A percentile compares a stretch with the other conserved stretches of the same genome.
Conservation (phyloP, 1,139 yeast genomes). For the Kodamaea derodonti region DNA sequence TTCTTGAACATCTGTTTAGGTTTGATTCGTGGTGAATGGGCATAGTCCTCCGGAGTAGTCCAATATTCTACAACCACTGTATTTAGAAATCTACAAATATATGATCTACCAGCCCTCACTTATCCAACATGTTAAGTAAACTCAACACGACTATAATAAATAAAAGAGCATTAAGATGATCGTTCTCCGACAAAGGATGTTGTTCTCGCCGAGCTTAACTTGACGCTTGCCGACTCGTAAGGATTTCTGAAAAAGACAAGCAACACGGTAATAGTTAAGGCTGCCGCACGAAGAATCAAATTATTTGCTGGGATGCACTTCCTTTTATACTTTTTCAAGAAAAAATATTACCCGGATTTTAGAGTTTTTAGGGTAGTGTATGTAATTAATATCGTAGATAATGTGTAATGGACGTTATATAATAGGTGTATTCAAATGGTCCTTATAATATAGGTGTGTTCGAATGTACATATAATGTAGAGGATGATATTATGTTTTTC, state of each 20-base stretch:
- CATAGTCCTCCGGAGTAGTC: no score
- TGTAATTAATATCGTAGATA: no score
- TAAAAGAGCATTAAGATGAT: constrained; percentile 51
- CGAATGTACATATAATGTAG: no score
- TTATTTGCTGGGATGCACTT: background rate
- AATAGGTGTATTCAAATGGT: no score
- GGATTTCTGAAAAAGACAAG: constrained; percentile 49
- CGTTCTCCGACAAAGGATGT: constrained; percentile 35
- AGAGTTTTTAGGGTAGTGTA: background rate
- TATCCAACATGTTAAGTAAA: constrained; percentile 10
- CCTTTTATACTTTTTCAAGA: background rate
- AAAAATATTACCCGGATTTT: background rate
- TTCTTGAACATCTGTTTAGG: constrained; percentile 41
- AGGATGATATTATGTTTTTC: no score
- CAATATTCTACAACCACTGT: no score
- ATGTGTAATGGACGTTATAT: no score
- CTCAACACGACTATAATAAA: constrained; percentile 18
- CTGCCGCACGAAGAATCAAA: constrained; percentile 41
- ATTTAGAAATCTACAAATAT: constrained; percentile 23
- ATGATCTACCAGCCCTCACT: constrained; percentile 53
- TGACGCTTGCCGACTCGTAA: constrained; percentile 56
- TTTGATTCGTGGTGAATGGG: background rate
- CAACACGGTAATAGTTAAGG: constrained; percentile 56
- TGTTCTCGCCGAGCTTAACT: constrained; percentile 48
- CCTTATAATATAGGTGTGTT: no score